Base-by-base conservation (phyloP, 2,329 filamentous ascomycete species). In the Penicillium sp. region DNA sequence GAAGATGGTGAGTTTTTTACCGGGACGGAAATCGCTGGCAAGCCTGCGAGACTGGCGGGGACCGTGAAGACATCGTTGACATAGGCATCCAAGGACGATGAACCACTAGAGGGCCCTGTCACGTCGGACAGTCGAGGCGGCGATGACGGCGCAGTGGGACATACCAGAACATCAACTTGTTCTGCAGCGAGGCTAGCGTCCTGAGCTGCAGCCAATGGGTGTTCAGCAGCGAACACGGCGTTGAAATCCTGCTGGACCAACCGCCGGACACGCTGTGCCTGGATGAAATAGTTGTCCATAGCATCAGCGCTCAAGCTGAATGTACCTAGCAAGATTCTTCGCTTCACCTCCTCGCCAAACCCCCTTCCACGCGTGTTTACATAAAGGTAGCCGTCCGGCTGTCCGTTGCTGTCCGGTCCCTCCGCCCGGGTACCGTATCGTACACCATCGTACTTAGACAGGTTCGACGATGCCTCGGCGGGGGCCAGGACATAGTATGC, bases 361-460 rank as follows among this genome's bases (percentile, higher is more conserved):
- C 86, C 86, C 31, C 78, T 72, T 13, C 86, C 87, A 51, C 94
- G 84, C 0, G 89, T 90, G 38, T 81, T 78, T 0, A 91, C 85
- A 70, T 94, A 97, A 1, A 95, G 77, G 49, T 70, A 69, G 0
- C 85, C 81, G 33, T 65, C 66, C 8, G 60, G 39, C n/a, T 82
- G 79, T 8, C 80, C 79, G 10, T 76, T 78, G 6, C 80, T 76
- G 51, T 83, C 84, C n/a, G 66, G 59, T 9, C 65, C 66, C 9
- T 74, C 70, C 1, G 70, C 75, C 28, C 85, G 81, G 18, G 78
- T 79, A 1, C 94, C 94, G 72, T 95, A 99, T 10, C 94, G 87
- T n/a, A 97, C 85, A 18, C 94, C 94, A 65, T 99, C 95, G 70
- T 96, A 99, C 70, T 95, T 96, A 52, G 94, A 90, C 2, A 99